A percentile compares a stretch with the other conserved stretches of the same genome.
Evolutionary conservation across 495 filamentous ascomycete genomes (phyloP).

Genomic region (Neohortaea acidophila): DNA sequence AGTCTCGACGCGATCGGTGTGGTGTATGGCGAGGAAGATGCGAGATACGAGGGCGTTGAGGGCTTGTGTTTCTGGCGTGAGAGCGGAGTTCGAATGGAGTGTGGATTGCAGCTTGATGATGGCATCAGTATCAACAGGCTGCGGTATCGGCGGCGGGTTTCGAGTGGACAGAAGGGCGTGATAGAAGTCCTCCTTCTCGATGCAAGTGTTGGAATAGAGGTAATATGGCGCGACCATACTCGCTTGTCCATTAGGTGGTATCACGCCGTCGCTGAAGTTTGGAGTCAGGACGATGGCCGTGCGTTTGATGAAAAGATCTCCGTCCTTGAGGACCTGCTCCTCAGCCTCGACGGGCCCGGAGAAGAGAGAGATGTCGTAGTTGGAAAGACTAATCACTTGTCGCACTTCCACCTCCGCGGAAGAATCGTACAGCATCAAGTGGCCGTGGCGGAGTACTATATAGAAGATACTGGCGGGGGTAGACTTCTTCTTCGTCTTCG

Average conservation of each 20-base stretch:
- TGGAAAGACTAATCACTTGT: constrained; percentile 81
- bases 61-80: constrained; percentile 84
- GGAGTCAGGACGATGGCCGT: constrained; percentile 76
- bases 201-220: constrained; percentile 84
- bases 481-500: constrained; percentile 32
- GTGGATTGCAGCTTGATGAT: constrained; percentile 75
- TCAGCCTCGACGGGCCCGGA: constrained; percentile 36
- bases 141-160: constrained; percentile 50
- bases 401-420: constrained; percentile 76
- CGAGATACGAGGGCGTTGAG: constrained; percentile 82
- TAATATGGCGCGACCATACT: constrained; percentile 55
- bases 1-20: constrained; percentile 64
- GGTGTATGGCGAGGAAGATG: constrained; percentile 74
- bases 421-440: constrained; percentile 95
- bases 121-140: constrained; percentile 68
- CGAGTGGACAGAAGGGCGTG: constrained; percentile 79
- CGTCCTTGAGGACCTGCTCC: constrained; percentile 61
- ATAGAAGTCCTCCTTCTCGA: constrained; percentile 96
- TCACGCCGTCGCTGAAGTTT: constrained; percentile 40
- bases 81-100: constrained; percentile 71
- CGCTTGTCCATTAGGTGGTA: constrained; percentile 30
- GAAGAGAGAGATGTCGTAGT: constrained; percentile 75
- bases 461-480: constrained; percentile 9
- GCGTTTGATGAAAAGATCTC: constrained; percentile 86
- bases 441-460: constrained; percentile 54